Base-by-base conservation (phyloP, 768 basidiomycete genomes). In the Termitomyces sp. region DNA sequence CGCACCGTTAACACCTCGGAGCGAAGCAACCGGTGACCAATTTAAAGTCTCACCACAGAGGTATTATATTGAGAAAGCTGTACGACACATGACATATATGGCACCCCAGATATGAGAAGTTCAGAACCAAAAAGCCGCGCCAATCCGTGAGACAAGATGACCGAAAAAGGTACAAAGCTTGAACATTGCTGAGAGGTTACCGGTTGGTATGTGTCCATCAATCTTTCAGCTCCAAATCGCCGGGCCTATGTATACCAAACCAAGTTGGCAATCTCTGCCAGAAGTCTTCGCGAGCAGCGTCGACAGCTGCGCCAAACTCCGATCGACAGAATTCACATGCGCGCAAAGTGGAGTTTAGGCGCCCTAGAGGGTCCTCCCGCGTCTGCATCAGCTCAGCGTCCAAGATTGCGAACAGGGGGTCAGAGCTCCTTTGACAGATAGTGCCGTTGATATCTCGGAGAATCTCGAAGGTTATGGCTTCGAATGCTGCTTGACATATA, bases 391-490 rank as follows among this genome's bases (percentile, higher is more conserved):
- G 66, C 60, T 86, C 79, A 48, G 85, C 80, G 60, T 88, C 84
- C 67, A 82, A 74, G 63, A 90, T 87, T 7, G 87, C 84, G 62
- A 86, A 88, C 30, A 91, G 71, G 0, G 88, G 87, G 60, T 91
- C 88, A 5, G 83, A 84, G 63, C 80, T 85, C 45, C 86, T 81
- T 62, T 86, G 82, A 57, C 78, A 81, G 20, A 85, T 76, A 56
- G 86, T 79, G 12, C 87, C 87, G 68, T 88, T 88, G 61, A 87
- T 80, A 64, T 90, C 88, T 49, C 86, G 82, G 56, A 91, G 77
- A 46, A 91, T 81, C 63, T 90, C 85, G 67, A 89, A 89, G 4
- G 87, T 87, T 60, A 88, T 83, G 12, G 81, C 80, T 66, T 90
- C 89, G 63, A 89, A 91, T 3, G 86, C 86, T 22, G 85, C 76